phyloP scores from a whole-genome alignment of 306 rosid genomes.

The Senna siamea region DNA sequence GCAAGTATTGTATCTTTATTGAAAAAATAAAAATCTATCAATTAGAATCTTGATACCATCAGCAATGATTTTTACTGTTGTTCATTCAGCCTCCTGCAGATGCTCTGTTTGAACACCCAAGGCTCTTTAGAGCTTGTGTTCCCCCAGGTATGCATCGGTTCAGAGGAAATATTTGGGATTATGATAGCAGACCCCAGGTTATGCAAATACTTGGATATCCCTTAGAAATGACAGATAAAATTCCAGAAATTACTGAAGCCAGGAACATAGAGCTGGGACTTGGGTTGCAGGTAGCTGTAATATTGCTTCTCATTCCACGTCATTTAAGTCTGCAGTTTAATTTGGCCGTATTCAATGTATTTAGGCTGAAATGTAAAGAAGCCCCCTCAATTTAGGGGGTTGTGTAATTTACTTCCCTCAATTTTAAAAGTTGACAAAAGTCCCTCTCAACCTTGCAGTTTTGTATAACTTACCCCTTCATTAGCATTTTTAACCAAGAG shows the following conservation, averaged over 20 bases:
- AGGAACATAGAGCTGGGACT: slow-evolving; percentile 93
- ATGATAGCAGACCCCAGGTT: slow-evolving; percentile 75
- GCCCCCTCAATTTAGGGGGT: no score
- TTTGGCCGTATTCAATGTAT: no score
- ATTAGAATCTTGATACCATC: neutral
- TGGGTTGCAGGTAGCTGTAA: slow-evolving; percentile 72
- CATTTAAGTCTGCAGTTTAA: no score
- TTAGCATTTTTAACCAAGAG: no score
- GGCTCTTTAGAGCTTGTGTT: slow-evolving; percentile 95
- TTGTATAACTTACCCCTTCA: no score
- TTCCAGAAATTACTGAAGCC: slow-evolving; percentile 80
- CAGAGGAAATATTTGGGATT: slow-evolving; percentile 96
- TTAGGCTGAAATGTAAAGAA: no score
- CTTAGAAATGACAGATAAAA: slow-evolving; percentile 61
- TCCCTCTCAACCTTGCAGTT: no score
- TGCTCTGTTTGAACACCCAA: slow-evolving; percentile 90
- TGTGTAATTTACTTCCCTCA: no score
- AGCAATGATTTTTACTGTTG: slow-evolving; percentile 42
- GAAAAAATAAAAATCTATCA: neutral
- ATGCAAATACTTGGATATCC: slow-evolving; percentile 81
- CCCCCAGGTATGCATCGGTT: slow-evolving; percentile 97
- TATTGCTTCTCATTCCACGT: slow-evolving; percentile 26
- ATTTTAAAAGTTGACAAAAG: no score
- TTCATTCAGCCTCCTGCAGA: slow-evolving; percentile 88
- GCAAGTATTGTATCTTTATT: neutral